Evolutionary conservation across 805 yeast genomes (phyloP).

Genomic region (Clavispora phyllophila): DNA sequence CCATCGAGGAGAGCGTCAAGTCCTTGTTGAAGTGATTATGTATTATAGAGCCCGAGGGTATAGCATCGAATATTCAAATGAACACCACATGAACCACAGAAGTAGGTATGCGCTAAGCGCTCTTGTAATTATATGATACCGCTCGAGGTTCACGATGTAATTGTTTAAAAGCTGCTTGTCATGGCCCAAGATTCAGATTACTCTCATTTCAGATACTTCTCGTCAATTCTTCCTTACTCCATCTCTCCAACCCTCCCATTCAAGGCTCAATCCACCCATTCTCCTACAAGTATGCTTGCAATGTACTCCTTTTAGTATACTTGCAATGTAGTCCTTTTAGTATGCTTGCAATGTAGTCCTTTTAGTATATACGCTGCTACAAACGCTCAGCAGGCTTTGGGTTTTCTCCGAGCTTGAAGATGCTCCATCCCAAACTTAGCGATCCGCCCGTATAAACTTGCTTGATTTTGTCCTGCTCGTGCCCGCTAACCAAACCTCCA

Average conservation of each 20-base stretch:
- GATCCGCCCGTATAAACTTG: constrained; percentile 43
- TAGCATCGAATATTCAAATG: background rate
- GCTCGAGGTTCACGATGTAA: too few relatives aligned
- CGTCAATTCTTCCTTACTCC: too few relatives aligned
- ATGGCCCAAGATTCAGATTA: too few relatives aligned
- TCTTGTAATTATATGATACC: too few relatives aligned
- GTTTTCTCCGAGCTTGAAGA: constrained; percentile 43
- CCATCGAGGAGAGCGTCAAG: constrained; percentile 37
- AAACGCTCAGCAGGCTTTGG: background rate
- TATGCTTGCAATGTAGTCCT: too few relatives aligned
- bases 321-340: too few relatives aligned
- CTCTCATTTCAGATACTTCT: too few relatives aligned
- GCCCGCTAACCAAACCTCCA: constrained; percentile 48
- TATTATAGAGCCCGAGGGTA: constrained; percentile 1
- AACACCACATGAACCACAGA: background rate
- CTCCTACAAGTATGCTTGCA: too few relatives aligned
- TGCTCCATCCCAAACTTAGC: constrained; percentile 65
- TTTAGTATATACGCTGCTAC: background rate
- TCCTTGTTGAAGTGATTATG: constrained; percentile 28
- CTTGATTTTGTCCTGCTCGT: constrained; percentile 23
- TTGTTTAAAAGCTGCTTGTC: too few relatives aligned
- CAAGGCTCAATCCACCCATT: too few relatives aligned
- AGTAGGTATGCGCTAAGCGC: background rate
- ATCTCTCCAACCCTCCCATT: too few relatives aligned
- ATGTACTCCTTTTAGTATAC: too few relatives aligned